Conservation (phyloP, 2,329 filamentous ascomycete genomes). For the Coniella vitis region DNA sequence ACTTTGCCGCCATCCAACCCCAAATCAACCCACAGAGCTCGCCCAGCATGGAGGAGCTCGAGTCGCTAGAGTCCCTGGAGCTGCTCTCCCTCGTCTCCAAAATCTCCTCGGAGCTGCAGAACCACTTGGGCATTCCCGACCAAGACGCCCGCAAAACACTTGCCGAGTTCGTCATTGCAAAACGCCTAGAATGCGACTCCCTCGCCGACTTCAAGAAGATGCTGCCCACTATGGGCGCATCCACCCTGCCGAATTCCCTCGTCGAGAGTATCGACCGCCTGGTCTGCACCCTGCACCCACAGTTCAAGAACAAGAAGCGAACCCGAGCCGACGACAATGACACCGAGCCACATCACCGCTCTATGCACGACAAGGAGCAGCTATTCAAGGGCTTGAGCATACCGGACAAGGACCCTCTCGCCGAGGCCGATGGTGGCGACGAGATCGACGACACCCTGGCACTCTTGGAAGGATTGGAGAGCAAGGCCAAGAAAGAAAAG, state of each 20-base stretch:
- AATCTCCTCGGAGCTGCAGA: slow-evolving; percentile 88
- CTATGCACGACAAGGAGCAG: slow-evolving; percentile 66
- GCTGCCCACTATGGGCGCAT: slow-evolving; percentile 70
- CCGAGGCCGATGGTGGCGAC: slow-evolving; percentile 41
- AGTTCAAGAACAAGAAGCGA: slow-evolving; percentile 57
- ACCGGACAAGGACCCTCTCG: slow-evolving; percentile 60
- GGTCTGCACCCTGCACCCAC: slow-evolving; percentile 83
- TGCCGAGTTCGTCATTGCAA: slow-evolving; percentile 91
- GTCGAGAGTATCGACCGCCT: slow-evolving; percentile 88
- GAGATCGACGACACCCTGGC: slow-evolving; percentile 91
- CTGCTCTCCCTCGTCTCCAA: slow-evolving; percentile 89
- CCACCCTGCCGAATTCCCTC: slow-evolving; percentile 74
- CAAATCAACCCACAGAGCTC: too few species aligned
- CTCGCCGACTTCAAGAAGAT: slow-evolving; percentile 68
- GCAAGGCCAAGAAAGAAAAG: slow-evolving; percentile 43
- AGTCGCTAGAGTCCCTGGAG: slow-evolving; percentile 83
- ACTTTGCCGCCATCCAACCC: neutral
- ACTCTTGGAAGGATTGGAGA: slow-evolving; percentile 77
- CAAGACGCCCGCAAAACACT: slow-evolving; percentile 60
- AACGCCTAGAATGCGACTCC: slow-evolving; percentile 68
- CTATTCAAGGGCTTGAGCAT: slow-evolving; percentile 88
- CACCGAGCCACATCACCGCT: slow-evolving; percentile 33
- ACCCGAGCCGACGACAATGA: slow-evolving; percentile 34
- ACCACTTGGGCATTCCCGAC: slow-evolving; percentile 85
- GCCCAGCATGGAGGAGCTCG: slow-evolving; percentile 75